phyloP scores from a whole-genome alignment of 2,329 filamentous ascomycete species.

The Chrysoporthe cubensis region DNA sequence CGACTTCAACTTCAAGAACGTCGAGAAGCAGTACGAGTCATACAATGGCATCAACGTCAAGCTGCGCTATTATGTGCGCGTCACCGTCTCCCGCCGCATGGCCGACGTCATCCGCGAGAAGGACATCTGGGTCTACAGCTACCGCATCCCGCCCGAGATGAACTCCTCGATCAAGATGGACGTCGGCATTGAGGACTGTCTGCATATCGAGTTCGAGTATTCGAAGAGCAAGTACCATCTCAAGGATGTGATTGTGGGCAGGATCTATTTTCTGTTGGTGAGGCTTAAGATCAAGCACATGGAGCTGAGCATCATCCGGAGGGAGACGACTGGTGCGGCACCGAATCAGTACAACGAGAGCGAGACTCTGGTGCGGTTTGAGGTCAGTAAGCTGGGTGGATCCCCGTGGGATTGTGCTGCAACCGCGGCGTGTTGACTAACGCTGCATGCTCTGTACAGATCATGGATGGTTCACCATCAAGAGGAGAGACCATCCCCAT shows the following conservation, averaged over 20 bases:
- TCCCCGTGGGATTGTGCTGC: background rate
- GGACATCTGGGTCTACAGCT: slow-evolving; percentile 99
- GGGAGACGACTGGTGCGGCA: slow-evolving; percentile 94
- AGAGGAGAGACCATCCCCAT: slow-evolving; percentile 95
- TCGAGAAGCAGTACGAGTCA: slow-evolving; percentile 99
- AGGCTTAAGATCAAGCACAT: slow-evolving; percentile 99
- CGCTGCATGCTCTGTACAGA: slow-evolving; percentile 51
- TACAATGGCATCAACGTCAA: slow-evolving; percentile 99
- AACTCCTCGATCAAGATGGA: slow-evolving; percentile 99
- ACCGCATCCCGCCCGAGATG: slow-evolving; percentile 96
- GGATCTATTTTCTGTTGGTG: slow-evolving; percentile 97
- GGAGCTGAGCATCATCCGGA: slow-evolving; percentile 96
- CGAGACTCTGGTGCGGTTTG: slow-evolving; percentile 95
- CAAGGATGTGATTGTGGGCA: slow-evolving; percentile 97
- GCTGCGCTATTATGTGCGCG: slow-evolving; percentile 95
- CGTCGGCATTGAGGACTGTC: slow-evolving; percentile 97
- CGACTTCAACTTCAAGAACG: slow-evolving; percentile 99
- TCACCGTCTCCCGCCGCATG: slow-evolving; percentile 96
- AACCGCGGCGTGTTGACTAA: background rate
- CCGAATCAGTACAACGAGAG: slow-evolving; percentile 99
- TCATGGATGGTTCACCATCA: slow-evolving; percentile 99
- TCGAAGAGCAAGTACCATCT: slow-evolving; percentile 99
- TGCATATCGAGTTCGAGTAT: slow-evolving; percentile 99
- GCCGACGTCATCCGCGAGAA: slow-evolving; percentile 98
- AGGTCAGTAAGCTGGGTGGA: slow-evolving; percentile 56